phyloP scores from a whole-genome alignment of 2,329 filamentous ascomycete species.

The Chaetomium sp. region DNA sequence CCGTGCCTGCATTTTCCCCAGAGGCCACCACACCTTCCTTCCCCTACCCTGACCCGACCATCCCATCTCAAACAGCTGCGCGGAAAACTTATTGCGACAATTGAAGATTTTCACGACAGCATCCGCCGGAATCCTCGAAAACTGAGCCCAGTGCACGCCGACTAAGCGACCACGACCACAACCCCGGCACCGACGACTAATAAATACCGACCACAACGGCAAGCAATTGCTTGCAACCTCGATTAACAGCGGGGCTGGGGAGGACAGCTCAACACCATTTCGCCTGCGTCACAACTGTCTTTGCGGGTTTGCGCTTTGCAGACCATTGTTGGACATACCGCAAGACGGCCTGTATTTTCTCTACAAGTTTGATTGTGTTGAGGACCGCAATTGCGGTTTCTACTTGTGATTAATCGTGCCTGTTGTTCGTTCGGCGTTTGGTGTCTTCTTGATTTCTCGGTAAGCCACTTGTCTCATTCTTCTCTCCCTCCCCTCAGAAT shows the following conservation, averaged over 20 bases:
- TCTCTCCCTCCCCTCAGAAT: neutral
- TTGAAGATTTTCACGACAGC: neutral
- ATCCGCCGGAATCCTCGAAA: neutral
- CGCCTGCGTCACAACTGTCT: neutral
- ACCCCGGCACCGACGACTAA: neutral
- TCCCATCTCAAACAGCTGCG: too few relatives aligned
- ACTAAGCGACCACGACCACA: too few relatives aligned
- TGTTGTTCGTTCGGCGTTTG: constrained; percentile 15
- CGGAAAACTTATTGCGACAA: neutral
- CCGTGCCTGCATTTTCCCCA: constrained; percentile 17
- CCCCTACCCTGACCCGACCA: neutral
- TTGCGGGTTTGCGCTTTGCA: too few relatives aligned
- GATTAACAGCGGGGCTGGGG: constrained; percentile 10
- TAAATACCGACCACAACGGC: neutral
- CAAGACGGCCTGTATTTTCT: too few relatives aligned
- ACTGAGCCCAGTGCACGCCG: neutral
- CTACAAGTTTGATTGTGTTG: too few relatives aligned
- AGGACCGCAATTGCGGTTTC: constrained; percentile 4
- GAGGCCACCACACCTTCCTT: constrained; percentile 15
- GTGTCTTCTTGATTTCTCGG: constrained; percentile 9
- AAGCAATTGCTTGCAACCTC: neutral
- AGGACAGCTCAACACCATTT: neutral
- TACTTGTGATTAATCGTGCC: constrained; percentile 12
- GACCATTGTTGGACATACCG: too few relatives aligned
- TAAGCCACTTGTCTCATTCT: constrained; percentile 1